phyloP scores from a whole-genome alignment of 1,284 basidiomycete genomes.

The Cryptococcus maquisensis region DNA sequence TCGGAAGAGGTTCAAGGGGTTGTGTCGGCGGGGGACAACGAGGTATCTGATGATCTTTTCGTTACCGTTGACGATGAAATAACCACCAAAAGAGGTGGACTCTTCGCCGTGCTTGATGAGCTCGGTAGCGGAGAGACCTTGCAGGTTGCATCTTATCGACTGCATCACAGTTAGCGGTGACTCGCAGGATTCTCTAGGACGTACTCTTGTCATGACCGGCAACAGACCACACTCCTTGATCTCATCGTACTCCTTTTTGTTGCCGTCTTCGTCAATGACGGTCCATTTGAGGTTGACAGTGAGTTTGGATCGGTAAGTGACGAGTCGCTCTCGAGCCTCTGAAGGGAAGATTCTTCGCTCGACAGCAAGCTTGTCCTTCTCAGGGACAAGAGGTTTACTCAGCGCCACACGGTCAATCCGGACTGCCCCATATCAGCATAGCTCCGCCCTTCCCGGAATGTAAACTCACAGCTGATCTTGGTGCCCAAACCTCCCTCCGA shows the following conservation, averaged over 20 bases:
- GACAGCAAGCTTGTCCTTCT: slow-evolving; percentile 69
- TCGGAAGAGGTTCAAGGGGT: slow-evolving; percentile 72
- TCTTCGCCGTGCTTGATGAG: slow-evolving; percentile 91
- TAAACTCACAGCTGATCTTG: slow-evolving; percentile 66
- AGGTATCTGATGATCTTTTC: slow-evolving; percentile 95
- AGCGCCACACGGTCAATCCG: slow-evolving; percentile 86
- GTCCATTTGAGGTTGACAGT: slow-evolving; percentile 86
- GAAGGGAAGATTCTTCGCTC: slow-evolving; percentile 82
- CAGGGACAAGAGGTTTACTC: slow-evolving; percentile 79
- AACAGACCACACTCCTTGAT: slow-evolving; percentile 85
- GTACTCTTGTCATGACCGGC: slow-evolving; percentile 93
- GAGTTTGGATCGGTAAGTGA: slow-evolving; percentile 88
- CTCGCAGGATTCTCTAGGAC: slow-evolving; percentile 38
- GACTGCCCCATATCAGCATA: slow-evolving; percentile 54
- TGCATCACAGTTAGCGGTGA: slow-evolving; percentile 35
- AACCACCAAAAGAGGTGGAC: slow-evolving; percentile 96
- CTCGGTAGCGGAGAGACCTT: slow-evolving; percentile 75
- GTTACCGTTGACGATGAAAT: slow-evolving; percentile 98
- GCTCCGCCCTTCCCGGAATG: not conserved
- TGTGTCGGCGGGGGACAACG: slow-evolving; percentile 64
- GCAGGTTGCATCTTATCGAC: slow-evolving; percentile 92
- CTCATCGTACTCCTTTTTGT: slow-evolving; percentile 57
- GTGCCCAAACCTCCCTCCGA: slow-evolving; percentile 68
- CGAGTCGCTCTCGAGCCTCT: slow-evolving; percentile 88
- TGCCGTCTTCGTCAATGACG: slow-evolving; percentile 60